Evolutionary conservation across 2,329 filamentous ascomycete genomes (phyloP), one percentile per base, ranked within the genome.

Genomic region (Pseudogymnoascus sp.): DNA sequence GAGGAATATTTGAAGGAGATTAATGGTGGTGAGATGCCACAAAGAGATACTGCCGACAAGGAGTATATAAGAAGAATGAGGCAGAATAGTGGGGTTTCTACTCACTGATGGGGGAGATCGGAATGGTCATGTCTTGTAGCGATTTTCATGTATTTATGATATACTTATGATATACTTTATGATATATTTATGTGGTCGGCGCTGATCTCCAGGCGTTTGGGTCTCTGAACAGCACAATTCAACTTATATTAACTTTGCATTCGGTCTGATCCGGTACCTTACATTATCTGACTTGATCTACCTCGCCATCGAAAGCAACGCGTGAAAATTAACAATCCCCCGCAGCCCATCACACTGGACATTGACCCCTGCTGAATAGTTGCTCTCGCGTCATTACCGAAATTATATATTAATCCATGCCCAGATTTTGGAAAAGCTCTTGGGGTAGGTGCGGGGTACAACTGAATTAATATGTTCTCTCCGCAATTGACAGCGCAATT

Each of bases 391-490:
- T 54, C 48, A 16, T 19, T 34, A n/a, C n/a, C 51, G 25, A 57
- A 57, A 57, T 57, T 34, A 57, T 57, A 57, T 57, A 57, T 57
- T 57, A 57, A 57, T 28, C n/a, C 28, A 34, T 57, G 51, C 25
- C 51, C 10, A 57, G 48, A 31, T 57, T n/a, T 31, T 57, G 28
- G 28, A 34, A 31, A 57, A 57, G 25, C 23, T 31, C 51, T 57
- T 5, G 51, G 51, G 51, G 51, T 34, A 57, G n/a, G 51, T 57
- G 51, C 51, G 51, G 51, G 51, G 51, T 57, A 57, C 28, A 34
- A 57, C 51, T 34, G n/a, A 3, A 34, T 28, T 57, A 34, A 34
- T 57, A 54, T 54, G 48, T 31, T 31, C 28, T 31, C 28, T 31
- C 28, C 28, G 28, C 28, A 10, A 31, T 31, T 57, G 48, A 54